These are phyloP conservation scores for Tillandsia leiboldiana DNA, from an alignment of 176 grass and related monocot species.

Conservation along the genomic window DNA sequence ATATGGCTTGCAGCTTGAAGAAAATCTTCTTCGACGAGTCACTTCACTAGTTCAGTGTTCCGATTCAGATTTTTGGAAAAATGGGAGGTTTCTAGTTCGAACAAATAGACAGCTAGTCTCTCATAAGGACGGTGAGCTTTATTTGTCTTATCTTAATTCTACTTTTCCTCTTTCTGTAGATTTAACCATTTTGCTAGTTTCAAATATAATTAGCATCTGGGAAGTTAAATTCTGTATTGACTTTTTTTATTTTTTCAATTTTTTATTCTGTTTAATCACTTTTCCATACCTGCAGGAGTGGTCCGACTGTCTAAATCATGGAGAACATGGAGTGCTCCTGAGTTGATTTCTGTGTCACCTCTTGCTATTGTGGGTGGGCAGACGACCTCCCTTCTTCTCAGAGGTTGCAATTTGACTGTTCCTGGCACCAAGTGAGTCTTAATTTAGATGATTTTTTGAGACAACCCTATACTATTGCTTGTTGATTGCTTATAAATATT, in stretches of 20 bases:
- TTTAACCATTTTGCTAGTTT: no score
- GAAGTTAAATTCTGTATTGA: not conserved
- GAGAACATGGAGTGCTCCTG: slow-evolving; percentile 90
- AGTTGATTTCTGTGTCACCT: slow-evolving; percentile 83
- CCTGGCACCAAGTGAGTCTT: slow-evolving; percentile 87
- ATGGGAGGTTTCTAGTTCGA: slow-evolving; percentile 86
- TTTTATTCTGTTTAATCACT: slow-evolving; percentile 10
- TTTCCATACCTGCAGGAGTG: slow-evolving; percentile 40
- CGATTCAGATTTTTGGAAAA: slow-evolving; percentile 79
- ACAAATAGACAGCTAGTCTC: slow-evolving; percentile 75
- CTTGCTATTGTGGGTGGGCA: slow-evolving; percentile 74
- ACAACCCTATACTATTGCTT: not conserved
- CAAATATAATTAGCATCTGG: no score
- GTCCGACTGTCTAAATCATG: slow-evolving; percentile 81
- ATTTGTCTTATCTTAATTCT: slow-evolving; percentile 3
- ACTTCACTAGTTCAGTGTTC: slow-evolving; percentile 54
- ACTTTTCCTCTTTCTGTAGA: not conserved
- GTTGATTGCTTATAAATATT: slow-evolving; percentile 3
- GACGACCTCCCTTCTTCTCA: slow-evolving; percentile 62
- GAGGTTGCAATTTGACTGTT: slow-evolving; percentile 83
- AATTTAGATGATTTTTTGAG: not conserved
- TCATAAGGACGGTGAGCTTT: slow-evolving; percentile 68
- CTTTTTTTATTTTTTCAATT: slow-evolving; percentile 8
- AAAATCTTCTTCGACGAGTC: slow-evolving; percentile 61
- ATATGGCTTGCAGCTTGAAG: slow-evolving; percentile 62